Percentiles rank a stretch among this genome's conserved stretches.
phyloP scores from a whole-genome alignment of 2,329 filamentous ascomycete genomes.

The Pyrenophora seminiperda region DNA sequence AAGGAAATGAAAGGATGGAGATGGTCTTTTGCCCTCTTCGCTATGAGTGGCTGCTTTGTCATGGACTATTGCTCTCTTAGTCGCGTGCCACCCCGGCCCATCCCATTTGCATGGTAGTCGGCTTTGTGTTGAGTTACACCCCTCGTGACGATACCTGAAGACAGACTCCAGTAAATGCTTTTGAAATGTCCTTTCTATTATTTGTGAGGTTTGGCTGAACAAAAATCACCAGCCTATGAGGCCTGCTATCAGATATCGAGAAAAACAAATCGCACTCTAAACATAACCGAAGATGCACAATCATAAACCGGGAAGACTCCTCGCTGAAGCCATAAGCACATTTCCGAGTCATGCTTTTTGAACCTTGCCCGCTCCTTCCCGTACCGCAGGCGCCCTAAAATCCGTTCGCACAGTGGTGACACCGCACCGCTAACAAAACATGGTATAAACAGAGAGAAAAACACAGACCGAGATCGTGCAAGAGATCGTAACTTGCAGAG shows the following conservation, averaged over 20 bases:
- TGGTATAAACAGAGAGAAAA: slow-evolving; percentile 7
- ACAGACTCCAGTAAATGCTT: not conserved
- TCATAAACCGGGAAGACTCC: slow-evolving; percentile 5
- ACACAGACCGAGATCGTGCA: slow-evolving; percentile 12
- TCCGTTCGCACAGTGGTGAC: not conserved
- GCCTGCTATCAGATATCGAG: not conserved
- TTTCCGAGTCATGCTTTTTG: slow-evolving; percentile 12
- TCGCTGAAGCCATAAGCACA: slow-evolving; percentile 1
- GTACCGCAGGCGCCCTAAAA: slow-evolving; percentile 6
- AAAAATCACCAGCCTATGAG: slow-evolving; percentile 1
- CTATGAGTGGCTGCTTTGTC: too few relatives aligned
- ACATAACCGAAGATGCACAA: slow-evolving; percentile 9
- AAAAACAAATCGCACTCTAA: slow-evolving; percentile 1
- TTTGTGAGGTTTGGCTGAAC: not conserved
- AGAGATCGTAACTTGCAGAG: slow-evolving; percentile 26
- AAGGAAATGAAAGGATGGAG: not conserved
- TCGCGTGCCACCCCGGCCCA: too few relatives aligned
- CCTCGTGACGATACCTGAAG: too few relatives aligned
- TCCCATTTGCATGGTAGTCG: too few relatives aligned
- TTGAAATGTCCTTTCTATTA: slow-evolving; percentile 3
- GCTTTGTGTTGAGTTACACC: too few relatives aligned
- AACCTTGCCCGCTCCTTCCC: slow-evolving; percentile 3
- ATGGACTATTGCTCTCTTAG: too few relatives aligned
- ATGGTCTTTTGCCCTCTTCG: not conserved
- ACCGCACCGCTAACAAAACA: slow-evolving; percentile 3